Conservation (phyloP, 441 rosid species). For the Croton laevigatus region DNA sequence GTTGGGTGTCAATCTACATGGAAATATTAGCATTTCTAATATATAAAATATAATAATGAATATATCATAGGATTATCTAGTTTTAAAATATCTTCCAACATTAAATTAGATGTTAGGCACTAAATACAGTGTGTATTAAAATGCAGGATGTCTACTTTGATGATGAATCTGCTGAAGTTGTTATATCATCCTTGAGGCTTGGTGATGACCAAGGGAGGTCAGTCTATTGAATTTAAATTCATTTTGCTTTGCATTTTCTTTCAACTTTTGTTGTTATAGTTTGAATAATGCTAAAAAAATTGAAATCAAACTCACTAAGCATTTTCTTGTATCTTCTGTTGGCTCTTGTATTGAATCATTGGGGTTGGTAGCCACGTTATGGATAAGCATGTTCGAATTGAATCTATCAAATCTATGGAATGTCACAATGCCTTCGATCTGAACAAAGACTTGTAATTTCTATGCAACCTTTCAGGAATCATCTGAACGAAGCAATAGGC, state of each 20-base stretch:
- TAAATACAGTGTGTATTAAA: constrained; percentile 4
- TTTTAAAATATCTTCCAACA: neutral
- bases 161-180: constrained; percentile 91
- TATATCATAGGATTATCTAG: neutral
- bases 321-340: neutral
- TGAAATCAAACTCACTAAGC: neutral
- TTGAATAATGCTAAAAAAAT: neutral
- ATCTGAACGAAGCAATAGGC: neutral
- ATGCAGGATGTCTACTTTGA: constrained; percentile 88
- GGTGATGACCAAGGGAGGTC: constrained; percentile 95
- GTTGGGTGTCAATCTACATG: neutral
- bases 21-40: constrained; percentile 9
- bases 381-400: too few species aligned
- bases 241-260: neutral
- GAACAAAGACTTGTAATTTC: neutral
- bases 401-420: neutral
- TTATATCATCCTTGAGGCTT: constrained; percentile 85
- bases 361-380: neutral
- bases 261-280: neutral
- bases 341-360: neutral
- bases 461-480: neutral
- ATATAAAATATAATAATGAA: neutral
- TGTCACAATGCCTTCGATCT: neutral
- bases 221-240: constrained; percentile 19
- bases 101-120: neutral